Evolutionary conservation across 495 filamentous ascomycete species (phyloP), one percentile per base, ranked within the genome.

Genomic region (Xylaria grammica): DNA sequence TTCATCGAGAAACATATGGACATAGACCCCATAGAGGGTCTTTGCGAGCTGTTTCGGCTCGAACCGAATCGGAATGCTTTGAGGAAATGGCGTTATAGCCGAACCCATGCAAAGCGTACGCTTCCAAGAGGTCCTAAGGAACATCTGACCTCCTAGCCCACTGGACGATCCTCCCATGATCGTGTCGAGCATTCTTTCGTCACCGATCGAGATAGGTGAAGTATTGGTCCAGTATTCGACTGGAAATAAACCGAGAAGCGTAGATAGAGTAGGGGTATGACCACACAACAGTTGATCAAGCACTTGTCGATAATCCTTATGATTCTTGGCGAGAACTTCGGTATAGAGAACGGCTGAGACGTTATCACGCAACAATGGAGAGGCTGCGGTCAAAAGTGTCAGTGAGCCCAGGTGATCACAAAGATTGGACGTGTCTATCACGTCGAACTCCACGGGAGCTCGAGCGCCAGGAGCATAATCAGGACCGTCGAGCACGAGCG

Each of bases 341-440:
- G 80, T 86, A 60, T 83, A 82, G 5, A 88, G 55, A 2, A 74
- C 77, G 7, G 85, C 70, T 32, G 75, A 79, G 3, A 74, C 65
- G 0, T 51, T 58, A 26, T 74, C 62, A 6, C 70, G 72, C 10
- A 88, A 68, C 30, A 88, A 62, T 10, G 82, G 86, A 10, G 67
- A 66, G 1, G 81, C 65, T 1, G 84, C 78, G 29, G 82, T 66
- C 13, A 88, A 65, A 13, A 87, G 44, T 56, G 83, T 84, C 9
- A 88, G 42, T 0, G 73, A 57, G 20, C 83, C 84, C 26, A 82
- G 11, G 52, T 84, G 75, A 63, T 86, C 83, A 20, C 72, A 68
- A 7, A 87, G 72, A 59, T 82, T 84, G 5, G 82, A 86, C 1
- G 85, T 87, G 63, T 89, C 84, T 42, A 89, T 85, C n/a, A 84